These are phyloP conservation scores for Raddia distichophylla DNA, from an alignment of 176 grass and related monocot species.

Conservation along the genomic window DNA sequence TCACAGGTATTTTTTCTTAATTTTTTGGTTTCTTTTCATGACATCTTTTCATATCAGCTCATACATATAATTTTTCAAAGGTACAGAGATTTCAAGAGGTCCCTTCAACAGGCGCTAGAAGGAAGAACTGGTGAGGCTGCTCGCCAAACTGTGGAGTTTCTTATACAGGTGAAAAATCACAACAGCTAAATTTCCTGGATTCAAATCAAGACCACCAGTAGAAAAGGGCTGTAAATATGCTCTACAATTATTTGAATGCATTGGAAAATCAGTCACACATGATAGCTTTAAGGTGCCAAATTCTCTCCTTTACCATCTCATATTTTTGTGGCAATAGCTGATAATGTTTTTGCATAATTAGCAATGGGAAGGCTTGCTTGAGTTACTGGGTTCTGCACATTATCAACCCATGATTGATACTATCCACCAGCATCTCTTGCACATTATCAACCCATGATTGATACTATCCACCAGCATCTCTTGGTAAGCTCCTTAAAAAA, in stretches of 20 bases:
- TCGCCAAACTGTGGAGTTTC: slow-evolving; percentile 71
- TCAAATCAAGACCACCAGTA: neutral
- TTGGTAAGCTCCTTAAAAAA: slow-evolving; percentile 54
- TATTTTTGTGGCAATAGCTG: no score
- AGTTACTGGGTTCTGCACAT: slow-evolving; percentile 20
- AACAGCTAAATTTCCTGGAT: neutral
- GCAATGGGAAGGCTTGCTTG: no score
- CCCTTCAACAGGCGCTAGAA: slow-evolving; percentile 71
- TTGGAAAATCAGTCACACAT: no score
- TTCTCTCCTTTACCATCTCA: no score
- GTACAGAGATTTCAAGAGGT: slow-evolving; percentile 93
- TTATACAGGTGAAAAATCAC: slow-evolving; percentile 64
- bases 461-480: no score
- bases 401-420: no score
- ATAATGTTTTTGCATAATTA: no score
- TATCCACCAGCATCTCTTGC: no score
- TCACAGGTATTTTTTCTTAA: no score
- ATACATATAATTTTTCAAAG: slow-evolving; percentile 53
- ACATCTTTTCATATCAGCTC: slow-evolving; percentile 13
- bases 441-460: no score
- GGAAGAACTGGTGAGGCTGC: slow-evolving; percentile 61
- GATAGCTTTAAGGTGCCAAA: no score
- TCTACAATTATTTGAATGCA: no score
- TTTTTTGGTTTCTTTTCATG: slow-evolving; percentile 11
- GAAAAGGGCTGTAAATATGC: slow-evolving; percentile 18